Conservation (phyloP, 805 yeast species). For the Myxozyma vanderwaltii region DNA sequence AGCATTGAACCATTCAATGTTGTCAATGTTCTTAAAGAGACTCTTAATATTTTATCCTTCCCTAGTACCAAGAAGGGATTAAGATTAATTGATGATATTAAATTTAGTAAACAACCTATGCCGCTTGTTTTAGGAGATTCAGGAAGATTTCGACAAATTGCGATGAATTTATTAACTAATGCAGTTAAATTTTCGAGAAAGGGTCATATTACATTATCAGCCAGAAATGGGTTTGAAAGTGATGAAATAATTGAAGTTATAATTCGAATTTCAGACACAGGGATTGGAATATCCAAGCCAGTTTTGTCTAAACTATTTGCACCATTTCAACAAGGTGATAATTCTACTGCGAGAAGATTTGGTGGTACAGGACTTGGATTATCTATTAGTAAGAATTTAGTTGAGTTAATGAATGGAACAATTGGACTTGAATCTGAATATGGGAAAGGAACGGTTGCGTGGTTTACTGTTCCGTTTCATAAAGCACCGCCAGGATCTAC, state of each 20-base stretch:
- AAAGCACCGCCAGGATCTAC: slow-evolving; percentile 20
- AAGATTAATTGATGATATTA: slow-evolving; percentile 51
- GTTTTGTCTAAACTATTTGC: slow-evolving; percentile 52
- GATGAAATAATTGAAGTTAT: slow-evolving; percentile 41
- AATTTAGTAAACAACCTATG: slow-evolving; percentile 42
- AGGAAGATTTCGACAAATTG: slow-evolving; percentile 53
- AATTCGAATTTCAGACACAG: slow-evolving; percentile 51
- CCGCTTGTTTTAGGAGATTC: slow-evolving; percentile 50
- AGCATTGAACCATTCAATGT: slow-evolving; percentile 50
- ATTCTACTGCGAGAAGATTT: slow-evolving; percentile 52
- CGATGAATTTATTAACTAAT: slow-evolving; percentile 56
- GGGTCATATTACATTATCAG: slow-evolving; percentile 49
- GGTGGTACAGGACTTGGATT: slow-evolving; percentile 59
- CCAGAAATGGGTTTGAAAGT: slow-evolving; percentile 42
- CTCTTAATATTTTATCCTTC: slow-evolving; percentile 51
- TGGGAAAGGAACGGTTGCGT: slow-evolving; percentile 52
- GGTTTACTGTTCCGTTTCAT: slow-evolving; percentile 42
- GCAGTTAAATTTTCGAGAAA: slow-evolving; percentile 54
- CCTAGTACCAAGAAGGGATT: slow-evolving; percentile 50
- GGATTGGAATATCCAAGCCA: slow-evolving; percentile 55
- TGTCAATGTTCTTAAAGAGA: slow-evolving; percentile 51
- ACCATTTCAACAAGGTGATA: slow-evolving; percentile 60
- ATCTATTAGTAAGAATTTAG: slow-evolving; percentile 52
- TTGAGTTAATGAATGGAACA: slow-evolving; percentile 54
- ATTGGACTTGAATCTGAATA: slow-evolving; percentile 51